Evolutionary conservation across 345 rosid species (phyloP).

Genomic region (Arabis alpina): DNA sequence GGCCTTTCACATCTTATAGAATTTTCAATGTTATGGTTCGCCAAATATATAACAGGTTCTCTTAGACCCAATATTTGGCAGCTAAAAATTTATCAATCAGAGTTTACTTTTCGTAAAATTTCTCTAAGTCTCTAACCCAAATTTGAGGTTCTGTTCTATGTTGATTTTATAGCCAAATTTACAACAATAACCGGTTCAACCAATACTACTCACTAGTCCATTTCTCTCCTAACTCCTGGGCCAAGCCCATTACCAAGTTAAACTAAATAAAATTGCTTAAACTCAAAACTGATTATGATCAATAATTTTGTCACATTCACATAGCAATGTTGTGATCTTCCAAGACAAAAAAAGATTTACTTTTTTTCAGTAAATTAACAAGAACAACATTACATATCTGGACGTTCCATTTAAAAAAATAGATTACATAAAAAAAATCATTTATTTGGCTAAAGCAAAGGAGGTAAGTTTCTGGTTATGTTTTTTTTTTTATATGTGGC

Average conservation of each 20-base stretch:
- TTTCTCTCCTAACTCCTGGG: no score
- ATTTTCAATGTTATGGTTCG: neutral
- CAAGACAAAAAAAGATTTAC: neutral
- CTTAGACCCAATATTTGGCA: neutral
- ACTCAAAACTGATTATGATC: no score
- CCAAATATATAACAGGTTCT: neutral
- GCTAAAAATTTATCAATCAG: no score
- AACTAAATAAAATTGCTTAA: no score
- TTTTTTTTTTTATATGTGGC: constrained; percentile 2
- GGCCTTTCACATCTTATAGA: neutral
- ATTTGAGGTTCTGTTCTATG: no score
- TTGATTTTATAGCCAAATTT: no score
- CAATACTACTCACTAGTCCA: no score
- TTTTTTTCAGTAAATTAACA: neutral
- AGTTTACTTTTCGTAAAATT: no score
- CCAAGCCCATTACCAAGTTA: no score
- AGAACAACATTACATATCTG: constrained; percentile 19
- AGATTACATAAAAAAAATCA: neutral
- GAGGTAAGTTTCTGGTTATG: neutral
- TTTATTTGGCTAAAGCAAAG: constrained; percentile 20
- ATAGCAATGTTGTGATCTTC: constrained; percentile 3
- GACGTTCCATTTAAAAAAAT: neutral
- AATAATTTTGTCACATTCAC: neutral
- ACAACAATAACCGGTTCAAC: no score
- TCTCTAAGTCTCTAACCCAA: no score